Evolutionary conservation across 2,329 filamentous ascomycete species (phyloP), one percentile per base, ranked within the genome.

Genomic region (Chrysoporthe cubensis): DNA sequence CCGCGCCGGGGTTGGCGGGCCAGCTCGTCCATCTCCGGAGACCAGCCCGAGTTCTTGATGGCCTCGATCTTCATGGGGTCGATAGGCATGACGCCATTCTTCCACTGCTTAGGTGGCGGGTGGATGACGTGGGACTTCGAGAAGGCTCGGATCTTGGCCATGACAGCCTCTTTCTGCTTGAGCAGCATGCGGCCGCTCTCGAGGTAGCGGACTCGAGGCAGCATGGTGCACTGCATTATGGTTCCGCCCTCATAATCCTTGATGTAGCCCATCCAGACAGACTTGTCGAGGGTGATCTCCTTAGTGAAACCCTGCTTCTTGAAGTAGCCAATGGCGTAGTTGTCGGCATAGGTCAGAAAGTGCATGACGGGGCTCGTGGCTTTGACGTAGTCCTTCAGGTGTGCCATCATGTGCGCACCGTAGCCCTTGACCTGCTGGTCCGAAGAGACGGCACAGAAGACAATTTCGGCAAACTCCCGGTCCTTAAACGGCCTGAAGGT

Each of bases 301-400:
- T 99, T 99, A 1, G 96, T 98, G 76, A 99, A 99, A 0, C 96
- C 96, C 78, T 99, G 96, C 78, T 99, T 99, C 79, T 98, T 97
- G 80, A 99, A 99, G 79, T 98, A 99, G 13, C 96, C 96, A 72
- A 97, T 99, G 50, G 96, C 96, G 76, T 98, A 98, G 79, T 99
- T 99, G 79, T 99, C 96, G 71, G 96, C 96, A 76, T 99, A 99
- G 1, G 96, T 99, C 2, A 99, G 85, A 79, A 99, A 99, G 79
- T 99, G 94, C 94, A 97, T 98, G 60, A 99, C 94, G 72, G 94
- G 90, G 65, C 93, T 96, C 0, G 95, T 97, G 7, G 95, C 94
- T 79, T 97, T 97, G 78, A 99, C 96, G 75, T 97, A 99, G 82
- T 99, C 91, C 79, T 99, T 99, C 58, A 99, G 82, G 77, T 99